Base-by-base conservation (phyloP, 331 rosid genomes). In the Quercus tomentella region DNA sequence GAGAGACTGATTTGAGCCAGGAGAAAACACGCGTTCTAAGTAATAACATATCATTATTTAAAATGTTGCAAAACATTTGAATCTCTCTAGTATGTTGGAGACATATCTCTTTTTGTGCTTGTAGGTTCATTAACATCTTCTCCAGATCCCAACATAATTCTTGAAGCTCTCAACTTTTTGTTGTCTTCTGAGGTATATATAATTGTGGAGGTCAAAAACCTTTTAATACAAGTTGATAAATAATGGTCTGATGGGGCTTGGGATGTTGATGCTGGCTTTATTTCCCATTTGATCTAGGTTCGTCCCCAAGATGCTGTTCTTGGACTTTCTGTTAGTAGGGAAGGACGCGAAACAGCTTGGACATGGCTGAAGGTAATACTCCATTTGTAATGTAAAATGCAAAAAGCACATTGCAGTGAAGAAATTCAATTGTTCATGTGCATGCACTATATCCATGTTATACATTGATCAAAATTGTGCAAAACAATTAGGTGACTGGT, bases 311-410 rank as follows among this genome's bases (percentile, higher is more conserved):
- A 94, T 89, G 97, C 87, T 75, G 88, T 87, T 78, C 82, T 75
- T 73, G 98, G 98, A 71, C 87, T 92, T 15, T 80, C 85, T 81
- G 91, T 88, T 78, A 57, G 86, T 75, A 43, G 65, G 70, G 79
- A 91, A 75, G 98, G 97, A 72, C 91, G 97, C 69, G 97, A 94
- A 33, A 81, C 89, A 56, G 93, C 97, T 74, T 92, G 98, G 98
- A 67, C 83, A 8, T 92, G 97, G 97, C 80, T 94, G 77, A 83
- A 92, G 98, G 98, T 92, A 84, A 73, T 82, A 17, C 10, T 14
- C 57, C 18, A 20, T 56, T 56, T 2, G 22, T 56, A 56, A 56
- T 56, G 61, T 20, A 56, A 56, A 56, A 56, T 56, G 22, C 8
- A 20, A 16, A 56, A 56, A 17, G 61, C 61, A 56, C 9, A 17